Base-by-base conservation (phyloP, 106 monocot genomes). In the Cymbidium sinense region DNA sequence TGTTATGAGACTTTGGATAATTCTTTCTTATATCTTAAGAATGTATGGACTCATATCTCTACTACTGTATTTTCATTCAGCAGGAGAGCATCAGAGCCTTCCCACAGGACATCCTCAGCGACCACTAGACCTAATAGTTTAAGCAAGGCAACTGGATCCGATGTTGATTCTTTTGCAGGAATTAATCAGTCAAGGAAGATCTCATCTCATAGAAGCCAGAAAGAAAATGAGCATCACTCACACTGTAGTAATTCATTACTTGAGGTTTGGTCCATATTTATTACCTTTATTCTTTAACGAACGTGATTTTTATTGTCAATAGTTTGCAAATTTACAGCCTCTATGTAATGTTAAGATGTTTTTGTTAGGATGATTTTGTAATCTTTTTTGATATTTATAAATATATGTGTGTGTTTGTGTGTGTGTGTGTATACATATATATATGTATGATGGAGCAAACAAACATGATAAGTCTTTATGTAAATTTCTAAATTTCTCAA, bases 141-240 rank as follows among this genome's bases (percentile, higher is more conserved):
- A 28, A 20, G 28, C 55, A 79, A 78, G 73, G 34, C 50, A 39
- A 30, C 27, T 75, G 79, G 51, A 70, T 65, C 79, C 36, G 84
- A 80, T 8, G 77, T 80, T 19, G 77, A 80, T 13, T 47, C 34
- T 80, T 33, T 80, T 43, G 44, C 71, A 30, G 52, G 36, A 7
- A 18, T 74, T 41, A 50, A 86, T 2, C 73, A 77, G 15, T 61
- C 77, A 35, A 30, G 31, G 31, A 90, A 82, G 76, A 73, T 81
- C 35, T 65, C 90, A 15, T 77, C 77, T 29, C 84, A 83, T 30
- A 84, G 80, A 41, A 90, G 93, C 74, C 86, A 86, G 25, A 93
- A 84, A 77, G 84, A 86, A 18, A 52, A 70, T 10, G 82, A 86
- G 8, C 85, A 82, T 12, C 82, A 78, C 17, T 93, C 93, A 43